phyloP scores from a whole-genome alignment of 2,329 filamentous ascomycete genomes.

The Colletotrichum sansevieriae region DNA sequence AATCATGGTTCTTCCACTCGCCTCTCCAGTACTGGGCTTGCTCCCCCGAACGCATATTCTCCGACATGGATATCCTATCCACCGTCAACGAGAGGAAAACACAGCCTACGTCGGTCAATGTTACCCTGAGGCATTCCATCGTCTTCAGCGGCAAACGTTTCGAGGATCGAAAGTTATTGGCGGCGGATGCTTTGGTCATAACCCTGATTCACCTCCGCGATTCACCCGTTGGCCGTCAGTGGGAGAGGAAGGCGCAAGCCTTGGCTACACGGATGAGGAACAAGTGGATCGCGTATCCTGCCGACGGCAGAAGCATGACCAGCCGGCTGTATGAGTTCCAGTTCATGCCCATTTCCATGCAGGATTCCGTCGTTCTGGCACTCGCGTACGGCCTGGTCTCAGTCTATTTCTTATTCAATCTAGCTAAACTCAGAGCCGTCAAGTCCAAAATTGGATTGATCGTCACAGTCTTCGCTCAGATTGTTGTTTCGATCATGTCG shows the following conservation, averaged over 20 bases:
- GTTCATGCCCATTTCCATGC: conserved; percentile 78
- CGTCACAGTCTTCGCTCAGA: conserved; percentile 77
- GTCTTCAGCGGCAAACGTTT: conserved; percentile 88
- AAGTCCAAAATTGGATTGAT: conserved; percentile 82
- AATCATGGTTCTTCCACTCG: conserved; percentile 85
- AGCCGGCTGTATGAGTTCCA: conserved; percentile 83
- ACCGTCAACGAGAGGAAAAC: conserved; percentile 77
- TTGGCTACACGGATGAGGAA: conserved; percentile 63
- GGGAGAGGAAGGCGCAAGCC: conserved; percentile 70
- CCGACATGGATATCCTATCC: conserved; percentile 72
- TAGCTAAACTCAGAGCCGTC: conserved; percentile 79
- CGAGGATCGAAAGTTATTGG: conserved; percentile 73
- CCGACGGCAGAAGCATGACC: conserved; percentile 64
- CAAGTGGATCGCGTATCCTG: conserved; percentile 76
- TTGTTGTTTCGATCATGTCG: conserved; percentile 79
- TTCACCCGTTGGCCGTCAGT: conserved; percentile 73
- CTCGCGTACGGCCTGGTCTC: conserved; percentile 74
- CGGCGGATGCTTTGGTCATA: conserved; percentile 83
- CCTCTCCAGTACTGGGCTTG: conserved; percentile 85
- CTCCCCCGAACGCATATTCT: conserved; percentile 67
- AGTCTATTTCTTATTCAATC: conserved; percentile 74
- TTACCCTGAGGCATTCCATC: conserved; percentile 81
- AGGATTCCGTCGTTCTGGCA: conserved; percentile 74
- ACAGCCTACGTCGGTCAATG: conserved; percentile 76
- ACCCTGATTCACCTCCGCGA: conserved; percentile 78